Base-by-base conservation (phyloP, 805 yeast species). In the Ogataea sp. region DNA sequence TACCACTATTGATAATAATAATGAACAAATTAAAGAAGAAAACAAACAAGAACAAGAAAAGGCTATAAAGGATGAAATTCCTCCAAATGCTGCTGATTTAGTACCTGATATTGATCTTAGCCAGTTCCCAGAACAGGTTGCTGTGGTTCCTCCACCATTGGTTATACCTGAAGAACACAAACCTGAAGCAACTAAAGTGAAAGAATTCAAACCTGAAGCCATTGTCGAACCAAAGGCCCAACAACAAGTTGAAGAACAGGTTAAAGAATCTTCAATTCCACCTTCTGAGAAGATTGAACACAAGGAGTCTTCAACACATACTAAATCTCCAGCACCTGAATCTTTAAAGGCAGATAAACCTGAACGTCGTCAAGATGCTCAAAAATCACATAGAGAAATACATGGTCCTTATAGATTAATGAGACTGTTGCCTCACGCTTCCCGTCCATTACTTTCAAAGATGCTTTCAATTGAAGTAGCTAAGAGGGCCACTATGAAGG, bases 391-490 rank as follows among this genome's bases (percentile, higher is more conserved):
- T 49, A 75, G 74, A 48, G 80, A 78, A 45, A 76, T 83, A 20
- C 88, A 83, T 51, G 95, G 95, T 6, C 90, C 93, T 10, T 84
- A 84, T 61, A 68, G 95, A 55, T 64, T 84, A 47, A 75, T 84
- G 80, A 73, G 95, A 61, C 63, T 84, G 37, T 61, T 84, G 28
- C 95, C 95, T 4, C 95, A 84, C 57, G 88, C 90, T 7, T 67
- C 93, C 14, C 71, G 95, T 58, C 93, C 90, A 11, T 65, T 84
- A 10, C 67, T 84, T 24, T 78, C 83, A 20, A 68, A 62, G 42
- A 82, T 84, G 78, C 60, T 84, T 21, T 68, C 68, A 38, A 65
- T 81, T 14, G 85, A 83, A 46, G 79, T 83, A 10, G 41, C 42
- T 1, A 64, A 70, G 42, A 70, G 94, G 51, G 85, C 88, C 1